Conservation (phyloP, 2,329 filamentous ascomycete genomes). For the Diaporthe sp. region DNA sequence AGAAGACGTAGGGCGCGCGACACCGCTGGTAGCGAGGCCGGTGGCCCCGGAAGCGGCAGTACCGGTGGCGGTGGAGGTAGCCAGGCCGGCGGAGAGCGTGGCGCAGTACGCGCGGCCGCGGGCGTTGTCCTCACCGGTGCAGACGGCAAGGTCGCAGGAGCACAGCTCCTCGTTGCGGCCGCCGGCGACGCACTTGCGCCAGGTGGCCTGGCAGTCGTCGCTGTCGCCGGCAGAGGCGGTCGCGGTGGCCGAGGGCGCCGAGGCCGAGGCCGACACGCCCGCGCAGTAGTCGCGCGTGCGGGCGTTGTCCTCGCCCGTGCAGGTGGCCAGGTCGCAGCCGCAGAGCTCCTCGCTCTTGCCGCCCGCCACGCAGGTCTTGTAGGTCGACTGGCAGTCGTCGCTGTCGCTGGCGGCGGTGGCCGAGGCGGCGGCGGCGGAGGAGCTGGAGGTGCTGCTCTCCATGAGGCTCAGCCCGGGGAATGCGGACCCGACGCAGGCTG, state of each 20-base stretch:
- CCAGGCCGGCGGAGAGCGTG: neutral
- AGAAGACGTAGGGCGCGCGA: neutral
- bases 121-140: conserved; percentile 11
- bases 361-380: neutral
- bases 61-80: neutral
- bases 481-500: neutral
- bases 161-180: conserved; percentile 4
- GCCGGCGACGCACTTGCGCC: neutral
- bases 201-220: conserved; percentile 12
- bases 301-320: conserved; percentile 19
- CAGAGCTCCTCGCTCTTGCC: conserved; percentile 24
- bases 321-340: conserved; percentile 14
- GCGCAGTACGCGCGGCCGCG: conserved; percentile 7
- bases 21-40: neutral
- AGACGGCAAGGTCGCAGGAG: conserved; percentile 6
- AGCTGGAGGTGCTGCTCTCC: neutral
- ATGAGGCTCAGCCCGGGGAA: neutral
- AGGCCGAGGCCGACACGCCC: neutral
- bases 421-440: neutral
- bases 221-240: neutral
- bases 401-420: neutral
- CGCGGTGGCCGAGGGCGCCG: neutral
- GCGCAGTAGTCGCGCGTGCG: conserved; percentile 14
- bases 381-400: neutral
- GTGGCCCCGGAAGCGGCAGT: neutral